phyloP scores from a whole-genome alignment of 371 early-diverging fungal species.

The Mucor indicus region DNA sequence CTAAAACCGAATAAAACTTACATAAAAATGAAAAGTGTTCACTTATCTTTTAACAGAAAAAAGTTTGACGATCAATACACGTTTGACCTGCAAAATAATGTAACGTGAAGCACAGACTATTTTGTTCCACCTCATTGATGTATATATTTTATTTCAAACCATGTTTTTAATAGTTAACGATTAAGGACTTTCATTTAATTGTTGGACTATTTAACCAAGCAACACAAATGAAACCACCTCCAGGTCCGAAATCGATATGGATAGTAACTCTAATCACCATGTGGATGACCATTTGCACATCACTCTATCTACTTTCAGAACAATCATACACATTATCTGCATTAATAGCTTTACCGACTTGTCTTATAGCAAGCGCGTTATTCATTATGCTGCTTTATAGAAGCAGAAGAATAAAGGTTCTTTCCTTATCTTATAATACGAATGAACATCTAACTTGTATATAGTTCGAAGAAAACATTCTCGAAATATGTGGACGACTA shows the following conservation, averaged over 20 bases:
- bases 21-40: conserved; percentile 29
- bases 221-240: conserved; percentile 22
- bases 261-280: conserved; percentile 9
- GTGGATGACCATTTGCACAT: conserved; percentile 21
- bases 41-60: conserved; percentile 22
- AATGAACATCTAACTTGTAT: conserved; percentile 1
- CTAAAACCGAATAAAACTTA: not conserved
- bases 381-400: conserved; percentile 23
- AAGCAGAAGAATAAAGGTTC: conserved; percentile 22
- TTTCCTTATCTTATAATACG: too few species aligned
- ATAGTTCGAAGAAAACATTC: conserved; percentile 40
- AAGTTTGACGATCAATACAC: conserved; percentile 51
- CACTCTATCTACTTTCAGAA: conserved; percentile 21
- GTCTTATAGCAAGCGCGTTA: conserved; percentile 19
- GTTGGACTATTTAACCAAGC: conserved; percentile 33
- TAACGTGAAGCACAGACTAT: conserved; percentile 11
- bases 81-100: conserved; percentile 40
- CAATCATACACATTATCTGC: conserved; percentile 8
- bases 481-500: conserved; percentile 35
- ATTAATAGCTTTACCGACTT: conserved; percentile 19
- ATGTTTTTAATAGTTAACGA: conserved; percentile 17
- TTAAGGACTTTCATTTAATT: conserved; percentile 29
- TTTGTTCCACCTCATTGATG: not conserved
- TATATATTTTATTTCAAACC: not conserved
- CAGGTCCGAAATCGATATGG: conserved; percentile 26